Percentiles rank a stretch among this genome's conserved stretches.
Evolutionary conservation across 1,284 basidiomycete genomes (phyloP).

Genomic region (Fomitopsis betulina): DNA sequence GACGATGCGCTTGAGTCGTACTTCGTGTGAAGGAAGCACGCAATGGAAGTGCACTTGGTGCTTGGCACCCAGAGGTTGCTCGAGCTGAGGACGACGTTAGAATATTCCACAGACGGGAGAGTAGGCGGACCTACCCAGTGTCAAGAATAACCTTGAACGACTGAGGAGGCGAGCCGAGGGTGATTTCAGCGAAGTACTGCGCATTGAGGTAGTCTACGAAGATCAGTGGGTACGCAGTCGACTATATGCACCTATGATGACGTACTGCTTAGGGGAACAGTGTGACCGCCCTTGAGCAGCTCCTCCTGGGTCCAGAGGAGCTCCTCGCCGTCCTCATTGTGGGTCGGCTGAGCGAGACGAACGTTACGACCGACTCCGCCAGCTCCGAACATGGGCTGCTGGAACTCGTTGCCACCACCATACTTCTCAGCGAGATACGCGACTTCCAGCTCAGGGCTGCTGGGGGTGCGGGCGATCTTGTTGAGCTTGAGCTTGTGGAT

Average conservation of each 20-base stretch:
- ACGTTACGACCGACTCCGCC: conserved; percentile 72
- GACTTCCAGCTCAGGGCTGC: conserved; percentile 69
- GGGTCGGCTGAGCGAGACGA: conserved; percentile 34
- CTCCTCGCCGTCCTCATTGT: conserved; percentile 50
- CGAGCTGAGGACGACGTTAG: conserved; percentile 44
- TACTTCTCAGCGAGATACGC: conserved; percentile 90
- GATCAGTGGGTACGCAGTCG: background rate
- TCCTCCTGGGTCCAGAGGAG: conserved; percentile 84
- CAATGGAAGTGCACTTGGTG: conserved; percentile 86
- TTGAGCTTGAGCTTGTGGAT: conserved; percentile 84
- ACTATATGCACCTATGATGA: conserved; percentile 15
- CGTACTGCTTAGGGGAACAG: conserved; percentile 88
- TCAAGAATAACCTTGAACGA: conserved; percentile 86
- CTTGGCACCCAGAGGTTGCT: conserved; percentile 96
- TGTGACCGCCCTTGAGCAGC: conserved; percentile 73
- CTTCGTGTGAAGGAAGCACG: conserved; percentile 96
- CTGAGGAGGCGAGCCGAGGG: conserved; percentile 80
- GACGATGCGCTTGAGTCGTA: conserved; percentile 86
- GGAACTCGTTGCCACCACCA: conserved; percentile 44
- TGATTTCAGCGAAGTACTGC: conserved; percentile 93
- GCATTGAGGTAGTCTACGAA: conserved; percentile 91
- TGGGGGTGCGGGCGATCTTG: conserved; percentile 64
- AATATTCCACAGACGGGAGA: conserved; percentile 4
- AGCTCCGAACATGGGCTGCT: conserved; percentile 68
- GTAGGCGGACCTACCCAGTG: conserved; percentile 52